Conservation (phyloP, 108 stramenopile genomes). For the Skeletonema costatum region DNA sequence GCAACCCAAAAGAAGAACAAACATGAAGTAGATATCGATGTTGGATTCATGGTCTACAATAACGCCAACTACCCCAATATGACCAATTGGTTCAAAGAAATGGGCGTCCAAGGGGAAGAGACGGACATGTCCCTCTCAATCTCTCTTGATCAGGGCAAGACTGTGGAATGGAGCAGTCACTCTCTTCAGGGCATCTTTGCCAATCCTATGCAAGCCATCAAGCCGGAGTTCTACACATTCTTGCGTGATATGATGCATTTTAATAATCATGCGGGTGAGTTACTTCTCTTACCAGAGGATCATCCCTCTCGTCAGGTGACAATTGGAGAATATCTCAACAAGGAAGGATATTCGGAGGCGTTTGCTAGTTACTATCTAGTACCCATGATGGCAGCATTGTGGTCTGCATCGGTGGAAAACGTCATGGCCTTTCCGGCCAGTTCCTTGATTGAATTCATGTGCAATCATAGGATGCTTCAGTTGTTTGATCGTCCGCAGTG, state of each 20-base stretch:
- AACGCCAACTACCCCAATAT: slow-evolving; percentile 94
- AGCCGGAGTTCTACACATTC: slow-evolving; percentile 77
- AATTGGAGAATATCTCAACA: slow-evolving; percentile 83
- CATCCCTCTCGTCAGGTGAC: slow-evolving; percentile 80
- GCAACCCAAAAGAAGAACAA: slow-evolving; percentile 21
- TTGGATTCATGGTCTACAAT: slow-evolving; percentile 98
- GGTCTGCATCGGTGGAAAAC: slow-evolving; percentile 85
- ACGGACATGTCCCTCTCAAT: slow-evolving; percentile 92
- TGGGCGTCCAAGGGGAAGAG: slow-evolving; percentile 72
- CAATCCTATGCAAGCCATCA: slow-evolving; percentile 57
- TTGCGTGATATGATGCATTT: slow-evolving; percentile 87
- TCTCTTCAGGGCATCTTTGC: slow-evolving; percentile 78
- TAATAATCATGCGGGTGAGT: slow-evolving; percentile 69
- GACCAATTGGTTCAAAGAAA: slow-evolving; percentile 80
- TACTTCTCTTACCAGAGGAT: slow-evolving; percentile 66
- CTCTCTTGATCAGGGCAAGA: slow-evolving; percentile 78
- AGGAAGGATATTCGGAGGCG: slow-evolving; percentile 70
- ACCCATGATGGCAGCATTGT: slow-evolving; percentile 96
- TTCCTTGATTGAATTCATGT: slow-evolving; percentile 88
- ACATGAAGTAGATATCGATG: slow-evolving; percentile 83
- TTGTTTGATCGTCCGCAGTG: slow-evolving; percentile 85
- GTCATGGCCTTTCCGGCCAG: slow-evolving; percentile 84
- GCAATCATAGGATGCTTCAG: slow-evolving; percentile 96
- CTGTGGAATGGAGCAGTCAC: slow-evolving; percentile 88
- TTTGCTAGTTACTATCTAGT: slow-evolving; percentile 88